Evolutionary conservation across 164 flowering plant genomes (phyloP).

Genomic region (Buxus sempervirens): DNA sequence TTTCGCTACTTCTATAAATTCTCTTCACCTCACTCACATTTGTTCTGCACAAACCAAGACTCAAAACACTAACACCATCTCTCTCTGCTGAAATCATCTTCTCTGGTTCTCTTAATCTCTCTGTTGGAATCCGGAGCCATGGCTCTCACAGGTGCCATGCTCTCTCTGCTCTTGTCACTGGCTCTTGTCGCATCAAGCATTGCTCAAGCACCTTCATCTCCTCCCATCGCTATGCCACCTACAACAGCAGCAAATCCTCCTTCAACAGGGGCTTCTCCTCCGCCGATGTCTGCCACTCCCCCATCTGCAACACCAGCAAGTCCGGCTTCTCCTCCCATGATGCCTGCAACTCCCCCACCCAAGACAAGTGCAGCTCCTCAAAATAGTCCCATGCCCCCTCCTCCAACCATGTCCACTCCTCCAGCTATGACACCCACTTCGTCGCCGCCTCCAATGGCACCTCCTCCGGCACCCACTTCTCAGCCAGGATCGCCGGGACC

Average conservation of each 20-base stretch:
- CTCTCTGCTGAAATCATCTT: background rate
- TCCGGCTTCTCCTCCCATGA: conserved; percentile 4
- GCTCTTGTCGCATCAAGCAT: conserved; percentile 23
- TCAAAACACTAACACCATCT: background rate
- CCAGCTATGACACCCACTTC: background rate
- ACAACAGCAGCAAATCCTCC: background rate
- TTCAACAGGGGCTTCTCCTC: background rate
- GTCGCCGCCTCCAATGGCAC: conserved; percentile 12
- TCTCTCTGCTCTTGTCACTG: conserved; percentile 15
- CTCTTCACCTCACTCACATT: background rate
- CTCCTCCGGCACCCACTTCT: conserved; percentile 11
- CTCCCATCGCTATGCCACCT: conserved; percentile 12
- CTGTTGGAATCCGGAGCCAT: conserved; percentile 19
- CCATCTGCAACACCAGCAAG: background rate
- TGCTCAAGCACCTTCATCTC: conserved; percentile 18
- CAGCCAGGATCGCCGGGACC: conserved; percentile 12
- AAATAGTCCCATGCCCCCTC: conserved; percentile 1
- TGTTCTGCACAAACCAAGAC: background rate
- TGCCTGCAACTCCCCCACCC: conserved; percentile 7
- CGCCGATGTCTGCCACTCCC: conserved; percentile 4
- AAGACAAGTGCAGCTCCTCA: no score
- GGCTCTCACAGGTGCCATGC: conserved; percentile 37
- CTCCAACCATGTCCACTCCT: no score
- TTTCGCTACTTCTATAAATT: background rate
- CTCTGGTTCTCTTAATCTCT: background rate